Base-by-base conservation (phyloP, 345 rosid genomes). In the Carallia brachiata region DNA sequence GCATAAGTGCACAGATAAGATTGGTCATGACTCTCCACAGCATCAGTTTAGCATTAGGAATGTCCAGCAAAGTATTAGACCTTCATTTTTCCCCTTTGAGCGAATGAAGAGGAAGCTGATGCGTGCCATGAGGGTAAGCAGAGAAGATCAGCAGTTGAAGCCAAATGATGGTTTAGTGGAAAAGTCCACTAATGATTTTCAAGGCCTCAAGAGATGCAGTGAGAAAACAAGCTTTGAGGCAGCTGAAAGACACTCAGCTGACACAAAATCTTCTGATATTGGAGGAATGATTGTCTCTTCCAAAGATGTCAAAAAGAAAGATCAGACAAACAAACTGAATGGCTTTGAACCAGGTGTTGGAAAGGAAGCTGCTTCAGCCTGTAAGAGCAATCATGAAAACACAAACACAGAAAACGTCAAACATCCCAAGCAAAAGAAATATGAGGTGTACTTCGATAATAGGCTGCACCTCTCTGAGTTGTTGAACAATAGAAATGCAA, bases 71-170 rank as follows among this genome's bases (percentile, higher is more conserved):
- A 44, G 72, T 67, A 75, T 53, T 34, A 77, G 65, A 75, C 78
- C 83, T 66, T 66, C 82, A 67, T 71, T 72, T 73, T 84, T 87
- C 72, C 77, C 84, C 54, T 82, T 87, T 34, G 75, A 75, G 68
- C 82, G 79, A 77, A 67, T 92, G 79, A 86, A 79, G 68, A 88
- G 84, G 82, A 92, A 82, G 75, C 71, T 87, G 82, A 83, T 80
- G 68, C 84, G 73, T 48, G 87, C 86, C 64, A 77, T 85, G 61
- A 82, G 79, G 37, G 62, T 77, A 58, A 70, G 83, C 77, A 78
- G 81, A 67, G 84, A 81, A 32, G 81, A 59, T 63, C 67, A 55
- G 71, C 52, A 52, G 55, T 66, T 53, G 37, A 52, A 39, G 61
- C 65, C 69, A 37, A 73, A 62, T 50, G 71, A 63, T 65, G 55